Evolutionary conservation across 169 alveolate species (phyloP).

Genomic region (Plasmodium chabaudi): DNA sequence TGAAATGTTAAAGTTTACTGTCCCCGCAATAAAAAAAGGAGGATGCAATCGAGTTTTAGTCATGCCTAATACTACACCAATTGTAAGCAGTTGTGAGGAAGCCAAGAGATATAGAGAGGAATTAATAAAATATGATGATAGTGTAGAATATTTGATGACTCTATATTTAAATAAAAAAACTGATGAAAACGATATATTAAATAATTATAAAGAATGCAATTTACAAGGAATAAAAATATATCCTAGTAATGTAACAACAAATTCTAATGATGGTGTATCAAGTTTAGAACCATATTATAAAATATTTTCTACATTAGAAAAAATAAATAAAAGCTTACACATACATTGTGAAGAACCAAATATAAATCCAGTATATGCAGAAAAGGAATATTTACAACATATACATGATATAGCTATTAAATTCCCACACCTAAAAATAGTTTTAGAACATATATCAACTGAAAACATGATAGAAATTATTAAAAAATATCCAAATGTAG

Average conservation of each 20-base stretch:
- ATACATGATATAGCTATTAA: slow-evolving; percentile 78
- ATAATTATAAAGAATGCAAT: slow-evolving; percentile 75
- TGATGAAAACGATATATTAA: slow-evolving; percentile 77
- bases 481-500: slow-evolving; percentile 77
- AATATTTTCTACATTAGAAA: slow-evolving; percentile 81
- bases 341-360: slow-evolving; percentile 85
- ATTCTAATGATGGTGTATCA: slow-evolving; percentile 80
- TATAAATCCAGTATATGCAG: slow-evolving; percentile 81
- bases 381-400: slow-evolving; percentile 76
- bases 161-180: slow-evolving; percentile 79
- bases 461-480: slow-evolving; percentile 73
- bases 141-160: slow-evolving; percentile 83
- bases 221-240: slow-evolving; percentile 87
- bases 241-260: slow-evolving; percentile 85
- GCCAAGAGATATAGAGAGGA: slow-evolving; percentile 79
- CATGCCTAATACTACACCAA: slow-evolving; percentile 86
- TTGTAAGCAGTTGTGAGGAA: slow-evolving; percentile 80
- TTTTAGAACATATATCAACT: slow-evolving; percentile 84
- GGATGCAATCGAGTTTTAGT: slow-evolving; percentile 86
- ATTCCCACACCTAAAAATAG: slow-evolving; percentile 83
- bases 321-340: slow-evolving; percentile 80
- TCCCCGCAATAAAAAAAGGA: slow-evolving; percentile 26
- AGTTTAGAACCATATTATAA: slow-evolving; percentile 81
- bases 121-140: slow-evolving; percentile 61
- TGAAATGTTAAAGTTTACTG: slow-evolving; percentile 73